phyloP scores from a whole-genome alignment of 1,139 yeast species.

The Saccharomycopsis crataegensis region DNA sequence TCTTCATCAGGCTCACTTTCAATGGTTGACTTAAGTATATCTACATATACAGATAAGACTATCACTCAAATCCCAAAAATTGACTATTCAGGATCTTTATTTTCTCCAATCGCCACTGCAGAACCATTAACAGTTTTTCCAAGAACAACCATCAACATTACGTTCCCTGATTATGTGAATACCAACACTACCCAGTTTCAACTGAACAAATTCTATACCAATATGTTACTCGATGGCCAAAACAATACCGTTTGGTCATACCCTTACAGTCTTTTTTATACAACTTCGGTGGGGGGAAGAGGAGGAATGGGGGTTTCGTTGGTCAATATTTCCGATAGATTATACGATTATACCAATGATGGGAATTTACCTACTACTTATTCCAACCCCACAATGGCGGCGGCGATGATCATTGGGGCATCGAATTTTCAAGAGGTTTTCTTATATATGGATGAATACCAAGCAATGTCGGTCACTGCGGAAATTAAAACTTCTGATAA shows the following conservation, averaged over 20 bases:
- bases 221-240: constrained; percentile 50
- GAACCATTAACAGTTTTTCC: neutral
- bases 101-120: constrained; percentile 1
- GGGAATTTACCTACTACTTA: constrained; percentile 48
- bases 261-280: constrained; percentile 54
- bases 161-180: neutral
- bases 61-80: neutral
- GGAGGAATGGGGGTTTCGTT: constrained; percentile 62
- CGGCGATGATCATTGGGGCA: constrained; percentile 50
- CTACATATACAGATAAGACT: neutral
- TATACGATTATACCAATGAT: constrained; percentile 33
- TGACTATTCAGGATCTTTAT: neutral
- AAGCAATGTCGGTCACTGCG: constrained; percentile 27
- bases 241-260: constrained; percentile 42
- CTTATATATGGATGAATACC: neutral
- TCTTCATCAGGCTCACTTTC: neutral
- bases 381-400: constrained; percentile 43
- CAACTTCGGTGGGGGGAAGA: constrained; percentile 27
- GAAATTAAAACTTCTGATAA: neutral
- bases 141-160: neutral
- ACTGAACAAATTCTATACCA: constrained; percentile 68
- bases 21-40: neutral
- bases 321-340: constrained; percentile 45
- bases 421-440: neutral
- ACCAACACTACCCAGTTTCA: constrained; percentile 28